These are phyloP conservation scores for Diaporthe batatas DNA, from an alignment of 2,329 filamentous ascomycete species.

Conservation along the genomic window DNA sequence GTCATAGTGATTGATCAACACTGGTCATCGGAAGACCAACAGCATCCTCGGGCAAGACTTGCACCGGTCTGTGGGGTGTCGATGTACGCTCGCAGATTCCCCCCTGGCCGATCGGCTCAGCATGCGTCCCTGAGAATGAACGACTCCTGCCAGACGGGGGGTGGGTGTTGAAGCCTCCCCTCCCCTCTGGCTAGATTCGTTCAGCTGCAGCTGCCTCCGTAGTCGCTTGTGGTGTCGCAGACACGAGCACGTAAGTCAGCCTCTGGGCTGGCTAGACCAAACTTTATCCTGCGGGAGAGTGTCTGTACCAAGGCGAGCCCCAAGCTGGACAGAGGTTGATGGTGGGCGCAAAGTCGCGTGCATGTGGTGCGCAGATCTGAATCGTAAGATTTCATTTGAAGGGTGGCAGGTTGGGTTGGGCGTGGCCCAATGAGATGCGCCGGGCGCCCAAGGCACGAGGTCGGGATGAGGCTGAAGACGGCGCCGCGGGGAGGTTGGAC, in stretches of 20 bases:
- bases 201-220: background rate
- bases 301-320: background rate
- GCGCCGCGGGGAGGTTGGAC: conserved; percentile 9
- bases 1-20: conserved; percentile 7
- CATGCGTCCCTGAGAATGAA: background rate
- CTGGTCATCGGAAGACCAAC: background rate
- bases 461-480: conserved; percentile 26
- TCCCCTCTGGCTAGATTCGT: too few relatives aligned
- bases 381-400: background rate
- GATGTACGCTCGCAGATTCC: background rate
- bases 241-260: background rate
- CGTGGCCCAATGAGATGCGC: conserved; percentile 2
- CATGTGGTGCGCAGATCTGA: background rate
- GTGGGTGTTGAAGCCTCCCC: too few relatives aligned
- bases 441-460: background rate
- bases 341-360: background rate
- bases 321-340: background rate
- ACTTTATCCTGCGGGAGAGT: background rate
- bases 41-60: background rate
- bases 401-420: conserved; percentile 1
- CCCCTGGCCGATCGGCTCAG: background rate
- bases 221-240: background rate
- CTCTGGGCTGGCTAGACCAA: conserved; percentile 6
- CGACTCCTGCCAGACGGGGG: background rate
- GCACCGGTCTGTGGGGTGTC: conserved; percentile 5